Conservation (phyloP, 2,329 filamentous ascomycete genomes). For the Trichoderma sp. region DNA sequence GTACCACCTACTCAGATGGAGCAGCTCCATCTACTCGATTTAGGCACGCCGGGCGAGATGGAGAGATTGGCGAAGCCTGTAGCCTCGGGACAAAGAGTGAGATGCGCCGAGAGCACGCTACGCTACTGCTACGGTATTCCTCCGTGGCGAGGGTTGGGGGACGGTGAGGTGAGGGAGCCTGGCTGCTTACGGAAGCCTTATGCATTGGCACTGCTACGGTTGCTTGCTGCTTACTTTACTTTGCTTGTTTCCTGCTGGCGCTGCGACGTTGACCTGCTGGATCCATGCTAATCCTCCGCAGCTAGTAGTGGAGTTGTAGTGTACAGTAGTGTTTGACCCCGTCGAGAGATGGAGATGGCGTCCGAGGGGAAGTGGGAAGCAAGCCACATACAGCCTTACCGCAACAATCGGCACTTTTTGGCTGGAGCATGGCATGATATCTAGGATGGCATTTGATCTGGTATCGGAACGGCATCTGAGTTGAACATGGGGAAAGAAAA, state of each 20-base stretch:
- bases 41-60: neutral
- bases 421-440: neutral
- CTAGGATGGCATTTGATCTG: neutral
- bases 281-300: neutral
- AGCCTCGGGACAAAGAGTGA: neutral
- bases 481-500: neutral
- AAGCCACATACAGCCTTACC: neutral
- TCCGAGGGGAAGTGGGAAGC: neutral
- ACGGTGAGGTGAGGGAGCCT: neutral
- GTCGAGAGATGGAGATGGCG: neutral
- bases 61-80: neutral
- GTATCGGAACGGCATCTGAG: neutral
- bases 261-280: neutral
- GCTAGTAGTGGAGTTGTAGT: neutral
- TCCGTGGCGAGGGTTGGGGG: neutral
- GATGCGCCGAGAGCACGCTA: neutral
- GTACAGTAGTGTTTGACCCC: neutral
- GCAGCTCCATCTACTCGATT: neutral
- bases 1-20: neutral
- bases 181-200: neutral
- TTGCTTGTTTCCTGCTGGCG: neutral
- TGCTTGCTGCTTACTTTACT: neutral
- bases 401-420: neutral
- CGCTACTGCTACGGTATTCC: neutral
- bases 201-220: neutral